Evolutionary conservation across 75 land plant genomes (phyloP).

Genomic region (Sequoia sempervirens): DNA sequence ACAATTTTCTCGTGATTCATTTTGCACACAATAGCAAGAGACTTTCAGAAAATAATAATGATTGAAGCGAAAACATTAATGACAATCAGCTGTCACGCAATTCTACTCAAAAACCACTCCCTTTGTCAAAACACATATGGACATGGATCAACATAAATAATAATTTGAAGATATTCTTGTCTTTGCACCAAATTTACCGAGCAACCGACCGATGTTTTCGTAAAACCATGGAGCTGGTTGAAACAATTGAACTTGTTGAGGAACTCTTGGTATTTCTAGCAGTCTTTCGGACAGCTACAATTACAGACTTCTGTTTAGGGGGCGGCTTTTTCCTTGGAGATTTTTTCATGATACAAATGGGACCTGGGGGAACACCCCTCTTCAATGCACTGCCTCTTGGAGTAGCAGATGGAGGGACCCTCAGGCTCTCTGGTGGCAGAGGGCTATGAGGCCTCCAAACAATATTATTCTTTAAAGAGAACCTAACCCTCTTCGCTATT

Average conservation of each 20-base stretch:
- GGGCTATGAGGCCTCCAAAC: slow-evolving; percentile 48
- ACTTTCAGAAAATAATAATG: neutral
- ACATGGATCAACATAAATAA: neutral
- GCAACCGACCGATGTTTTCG: neutral
- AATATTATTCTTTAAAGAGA: slow-evolving; percentile 40
- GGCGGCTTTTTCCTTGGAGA: slow-evolving; percentile 5
- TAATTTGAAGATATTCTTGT: neutral
- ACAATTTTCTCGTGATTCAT: neutral
- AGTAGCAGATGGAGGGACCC: slow-evolving; percentile 43
- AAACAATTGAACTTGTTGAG: neutral
- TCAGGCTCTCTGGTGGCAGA: slow-evolving; percentile 38
- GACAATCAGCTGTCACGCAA: neutral
- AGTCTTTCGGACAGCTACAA: neutral
- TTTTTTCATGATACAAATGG: slow-evolving; percentile 19
- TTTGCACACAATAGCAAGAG: neutral
- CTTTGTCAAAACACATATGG: neutral
- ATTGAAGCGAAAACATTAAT: neutral
- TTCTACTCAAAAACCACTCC: neutral
- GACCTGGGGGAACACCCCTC: slow-evolving; percentile 45
- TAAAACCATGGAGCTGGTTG: slow-evolving; percentile 8
- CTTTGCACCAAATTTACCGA: neutral
- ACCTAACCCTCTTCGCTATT: slow-evolving; percentile 46
- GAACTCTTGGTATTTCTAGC: neutral
- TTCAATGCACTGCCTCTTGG: slow-evolving; percentile 56
- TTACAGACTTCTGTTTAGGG: neutral